phyloP scores from a whole-genome alignment of 2,329 filamentous ascomycete species.

The Exophiala spinifera region DNA sequence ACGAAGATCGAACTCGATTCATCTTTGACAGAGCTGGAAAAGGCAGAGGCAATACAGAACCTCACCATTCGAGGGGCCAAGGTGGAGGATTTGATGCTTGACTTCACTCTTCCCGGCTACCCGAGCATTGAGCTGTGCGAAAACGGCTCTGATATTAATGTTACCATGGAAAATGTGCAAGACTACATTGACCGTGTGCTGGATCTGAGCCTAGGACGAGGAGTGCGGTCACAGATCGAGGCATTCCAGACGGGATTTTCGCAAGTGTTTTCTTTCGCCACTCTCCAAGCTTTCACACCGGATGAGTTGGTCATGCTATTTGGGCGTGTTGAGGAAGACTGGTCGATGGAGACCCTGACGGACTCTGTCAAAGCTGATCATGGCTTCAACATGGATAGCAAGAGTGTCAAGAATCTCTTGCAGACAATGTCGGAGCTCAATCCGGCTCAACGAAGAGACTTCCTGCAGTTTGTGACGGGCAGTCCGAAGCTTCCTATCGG shows the following conservation, averaged over 20 bases:
- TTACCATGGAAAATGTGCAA: conserved; percentile 90
- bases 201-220: conserved; percentile 84
- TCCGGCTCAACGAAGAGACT: conserved; percentile 74
- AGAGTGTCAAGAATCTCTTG: conserved; percentile 86
- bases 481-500: conserved; percentile 98
- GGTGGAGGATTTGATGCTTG: conserved; percentile 83
- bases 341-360: conserved; percentile 95
- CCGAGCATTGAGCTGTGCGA: conserved; percentile 77
- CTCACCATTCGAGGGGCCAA: conserved; percentile 72
- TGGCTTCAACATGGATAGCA: conserved; percentile 97
- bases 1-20: conserved; percentile 73
- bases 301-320: conserved; percentile 94
- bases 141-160: conserved; percentile 68
- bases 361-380: conserved; percentile 99
- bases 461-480: conserved; percentile 95
- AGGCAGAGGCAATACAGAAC: conserved; percentile 64
- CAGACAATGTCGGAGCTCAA: conserved; percentile 90
- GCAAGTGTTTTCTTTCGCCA: conserved; percentile 92
- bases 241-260: conserved; percentile 90
- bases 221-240: conserved; percentile 83
- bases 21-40: conserved; percentile 64
- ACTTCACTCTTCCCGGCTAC: conserved; percentile 93
- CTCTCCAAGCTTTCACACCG: conserved; percentile 88
- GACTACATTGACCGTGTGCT: conserved; percentile 84
- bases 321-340: conserved; percentile 89